Evolutionary conservation across 345 rosid genomes (phyloP).

Genomic region (Dimocarpus longan): DNA sequence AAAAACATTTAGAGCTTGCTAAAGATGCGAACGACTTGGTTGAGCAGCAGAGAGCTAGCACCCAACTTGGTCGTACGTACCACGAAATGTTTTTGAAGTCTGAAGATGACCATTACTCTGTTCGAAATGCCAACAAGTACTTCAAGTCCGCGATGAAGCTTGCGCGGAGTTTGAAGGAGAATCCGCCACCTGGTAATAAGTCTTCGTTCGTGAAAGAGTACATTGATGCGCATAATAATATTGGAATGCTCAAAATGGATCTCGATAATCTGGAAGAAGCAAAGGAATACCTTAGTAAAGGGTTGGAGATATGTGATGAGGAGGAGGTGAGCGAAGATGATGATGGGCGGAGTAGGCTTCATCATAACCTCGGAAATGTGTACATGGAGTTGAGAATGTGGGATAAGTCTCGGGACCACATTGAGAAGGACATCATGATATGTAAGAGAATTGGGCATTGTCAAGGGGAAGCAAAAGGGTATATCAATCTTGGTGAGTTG

Average conservation of each 20-base stretch:
- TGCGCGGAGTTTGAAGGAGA: slow-evolving; percentile 65
- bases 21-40: slow-evolving; percentile 64
- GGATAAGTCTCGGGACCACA: slow-evolving; percentile 71
- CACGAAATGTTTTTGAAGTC: slow-evolving; percentile 66
- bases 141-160: slow-evolving; percentile 81
- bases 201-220: slow-evolving; percentile 79
- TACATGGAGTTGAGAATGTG: slow-evolving; percentile 71
- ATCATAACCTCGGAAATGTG: slow-evolving; percentile 87
- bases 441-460: slow-evolving; percentile 70
- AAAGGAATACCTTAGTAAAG: slow-evolving; percentile 51
- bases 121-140: slow-evolving; percentile 81
- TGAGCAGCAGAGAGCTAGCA: slow-evolving; percentile 94
- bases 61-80: slow-evolving; percentile 93
- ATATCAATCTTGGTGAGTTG: slow-evolving; percentile 89
- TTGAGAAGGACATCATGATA: slow-evolving; percentile 76
- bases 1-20: slow-evolving; percentile 88
- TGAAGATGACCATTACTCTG: slow-evolving; percentile 62
- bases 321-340: slow-evolving; percentile 79
- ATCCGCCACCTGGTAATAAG: slow-evolving; percentile 55
- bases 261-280: slow-evolving; percentile 87
- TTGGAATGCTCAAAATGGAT: slow-evolving; percentile 88
- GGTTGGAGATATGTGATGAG: slow-evolving; percentile 79
- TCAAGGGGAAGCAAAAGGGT: slow-evolving; percentile 97
- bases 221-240: slow-evolving; percentile 87
- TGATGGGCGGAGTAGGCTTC: slow-evolving; percentile 84